Base-by-base conservation (phyloP, 2,329 filamentous ascomycete genomes). In the Diaporthe eres region DNA sequence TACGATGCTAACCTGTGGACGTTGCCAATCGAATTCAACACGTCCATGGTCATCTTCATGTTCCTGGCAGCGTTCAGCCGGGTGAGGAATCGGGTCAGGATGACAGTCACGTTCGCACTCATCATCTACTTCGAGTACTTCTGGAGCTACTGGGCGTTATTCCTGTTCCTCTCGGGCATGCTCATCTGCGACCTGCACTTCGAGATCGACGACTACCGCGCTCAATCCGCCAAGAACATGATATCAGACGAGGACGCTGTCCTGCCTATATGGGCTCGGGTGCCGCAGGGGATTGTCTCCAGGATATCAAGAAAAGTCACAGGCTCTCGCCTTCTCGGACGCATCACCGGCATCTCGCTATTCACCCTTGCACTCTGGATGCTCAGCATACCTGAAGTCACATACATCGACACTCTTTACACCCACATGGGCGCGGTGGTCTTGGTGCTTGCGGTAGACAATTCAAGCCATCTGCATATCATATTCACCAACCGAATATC, bases 1-100 rank as follows among this genome's bases (percentile, higher is more conserved):
- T 85, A 85, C 76, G 83, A 84, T 77, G 75, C 80, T 19, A 83
- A 83, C 49, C 74, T 84, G 22, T 85, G 84, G 84, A 85, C 84
- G 2, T 77, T 85, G 42, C 83, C 83, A 0, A 79, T 85, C 44
- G 84, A 85, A 78, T 85, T 84, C 74, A 80, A 80, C 65, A 79
- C 81, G 77, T 84, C 83, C 8, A 74, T 85, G n/a, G 78, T 83
- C 15, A 67, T 85, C 10, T 85, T 85, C 67, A 77, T 82, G 49
- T 78, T 81, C 67, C 77, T 84, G 31, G 78, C 83, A 3, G 83
- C 82, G 2, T 80, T 84, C 12, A 79, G 79, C n/a, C 77, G 79
- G 19, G 77, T 78, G 19, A 76, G 77, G 28, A 65, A 74, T 6
- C 72, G 78, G 9, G 76, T 79, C 28, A 75, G 82, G 13, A 76